Evolutionary conservation across 257 asterid genomes (phyloP).

Genomic region (Solanum ossicruentum): DNA sequence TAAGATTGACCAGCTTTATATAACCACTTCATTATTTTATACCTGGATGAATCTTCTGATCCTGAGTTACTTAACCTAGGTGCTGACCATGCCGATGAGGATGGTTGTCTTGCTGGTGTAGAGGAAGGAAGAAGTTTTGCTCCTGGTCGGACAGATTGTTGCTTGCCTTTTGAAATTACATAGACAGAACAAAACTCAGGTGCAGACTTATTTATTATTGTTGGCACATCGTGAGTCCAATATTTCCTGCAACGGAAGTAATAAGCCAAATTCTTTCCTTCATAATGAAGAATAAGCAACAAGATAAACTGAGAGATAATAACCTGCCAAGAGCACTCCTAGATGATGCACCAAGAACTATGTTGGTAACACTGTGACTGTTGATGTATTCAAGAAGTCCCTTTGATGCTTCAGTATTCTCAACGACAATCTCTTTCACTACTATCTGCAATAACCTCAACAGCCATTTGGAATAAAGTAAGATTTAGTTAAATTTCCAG

Average conservation of each 20-base stretch:
- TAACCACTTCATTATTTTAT: background rate
- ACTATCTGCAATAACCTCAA: slow-evolving; percentile 23
- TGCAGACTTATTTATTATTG: slow-evolving; percentile 53
- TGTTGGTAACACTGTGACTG: slow-evolving; percentile 22
- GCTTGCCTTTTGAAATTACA: slow-evolving; percentile 48
- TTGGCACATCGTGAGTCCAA: slow-evolving; percentile 50
- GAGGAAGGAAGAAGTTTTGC: slow-evolving; percentile 6
- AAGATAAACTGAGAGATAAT: background rate
- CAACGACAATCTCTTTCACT: slow-evolving; percentile 39
- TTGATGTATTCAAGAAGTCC: slow-evolving; percentile 48
- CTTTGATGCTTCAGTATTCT: slow-evolving; percentile 40
- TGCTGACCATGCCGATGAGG: background rate
- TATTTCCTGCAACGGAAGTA: slow-evolving; percentile 26
- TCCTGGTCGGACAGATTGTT: slow-evolving; percentile 52
- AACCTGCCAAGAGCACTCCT: slow-evolving; percentile 32
- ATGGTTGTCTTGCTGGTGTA: slow-evolving; percentile 7
- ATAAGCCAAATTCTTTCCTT: background rate
- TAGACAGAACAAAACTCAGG: slow-evolving; percentile 67
- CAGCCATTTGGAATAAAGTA: background rate
- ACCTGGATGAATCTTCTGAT: slow-evolving; percentile 26
- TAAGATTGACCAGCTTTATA: background rate
- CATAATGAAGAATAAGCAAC: background rate
- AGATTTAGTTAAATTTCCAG: background rate
- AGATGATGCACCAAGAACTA: slow-evolving; percentile 62
- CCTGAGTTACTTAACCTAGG: slow-evolving; percentile 11